Conservation (phyloP, 2,329 filamentous ascomycete genomes). For the Colletotrichum coccodes region DNA sequence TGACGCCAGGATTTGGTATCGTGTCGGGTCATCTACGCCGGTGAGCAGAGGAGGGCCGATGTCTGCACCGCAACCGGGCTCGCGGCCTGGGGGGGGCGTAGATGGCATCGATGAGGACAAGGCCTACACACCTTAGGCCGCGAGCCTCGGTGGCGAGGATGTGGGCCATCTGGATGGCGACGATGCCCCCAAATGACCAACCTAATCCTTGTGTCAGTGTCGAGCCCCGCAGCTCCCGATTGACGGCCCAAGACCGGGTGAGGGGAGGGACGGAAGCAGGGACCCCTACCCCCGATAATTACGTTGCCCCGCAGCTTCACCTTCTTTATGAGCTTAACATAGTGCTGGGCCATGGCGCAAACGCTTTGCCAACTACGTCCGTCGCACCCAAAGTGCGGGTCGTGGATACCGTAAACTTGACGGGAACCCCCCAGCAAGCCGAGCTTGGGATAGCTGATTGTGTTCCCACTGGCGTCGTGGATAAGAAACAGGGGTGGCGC, state of each 20-base stretch:
- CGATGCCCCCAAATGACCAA: constrained; percentile 7
- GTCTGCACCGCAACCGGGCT: not conserved
- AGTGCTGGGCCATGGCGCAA: not conserved
- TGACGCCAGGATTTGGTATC: not conserved
- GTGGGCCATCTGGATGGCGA: constrained; percentile 8
- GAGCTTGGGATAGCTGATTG: constrained; percentile 3
- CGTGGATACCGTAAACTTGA: not conserved
- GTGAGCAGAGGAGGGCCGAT: not conserved
- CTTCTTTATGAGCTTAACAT: not conserved
- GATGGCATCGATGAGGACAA: not conserved
- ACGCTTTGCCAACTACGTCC: not conserved
- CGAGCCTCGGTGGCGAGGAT: not conserved
- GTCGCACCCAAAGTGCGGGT: not conserved
- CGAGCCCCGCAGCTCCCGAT: no score
- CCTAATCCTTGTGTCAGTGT: not conserved
- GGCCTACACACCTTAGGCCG: not conserved
- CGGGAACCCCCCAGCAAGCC: not conserved
- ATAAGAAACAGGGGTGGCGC: not conserved
- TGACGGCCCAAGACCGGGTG: no score
- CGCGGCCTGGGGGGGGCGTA: not conserved
- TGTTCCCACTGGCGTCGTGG: constrained; percentile 8
- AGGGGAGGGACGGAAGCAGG: no score
- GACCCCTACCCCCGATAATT: not conserved
- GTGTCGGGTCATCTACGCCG: not conserved
- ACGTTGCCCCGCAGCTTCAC: not conserved